Percentiles rank a stretch among this genome's conserved stretches.
Conservation (phyloP, 208 protist genomes). For the Naegleria fowleri region DNA sequence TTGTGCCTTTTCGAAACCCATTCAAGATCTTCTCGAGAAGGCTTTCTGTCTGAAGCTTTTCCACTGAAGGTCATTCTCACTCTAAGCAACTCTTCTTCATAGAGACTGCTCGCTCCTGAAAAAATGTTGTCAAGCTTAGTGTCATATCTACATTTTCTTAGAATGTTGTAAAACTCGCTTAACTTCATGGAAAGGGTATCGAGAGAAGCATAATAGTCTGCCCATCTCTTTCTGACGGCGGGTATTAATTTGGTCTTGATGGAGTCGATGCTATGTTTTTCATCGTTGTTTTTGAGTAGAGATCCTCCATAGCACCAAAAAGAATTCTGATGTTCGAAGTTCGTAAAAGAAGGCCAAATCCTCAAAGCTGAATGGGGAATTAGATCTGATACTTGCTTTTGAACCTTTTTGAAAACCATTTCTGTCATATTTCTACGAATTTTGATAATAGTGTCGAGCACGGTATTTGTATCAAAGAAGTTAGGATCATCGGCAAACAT, state of each 20-base stretch:
- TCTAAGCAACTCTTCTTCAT: neutral
- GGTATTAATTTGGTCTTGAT: neutral
- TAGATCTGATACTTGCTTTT: neutral
- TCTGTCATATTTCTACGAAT: neutral
- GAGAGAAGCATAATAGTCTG: neutral
- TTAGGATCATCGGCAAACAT: constrained; percentile 1
- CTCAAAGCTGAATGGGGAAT: neutral
- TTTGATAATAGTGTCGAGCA: neutral
- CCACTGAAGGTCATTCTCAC: neutral
- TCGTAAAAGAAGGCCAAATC: constrained; percentile 8
- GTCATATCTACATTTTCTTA: neutral
- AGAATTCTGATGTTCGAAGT: neutral
- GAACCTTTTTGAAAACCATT: neutral
- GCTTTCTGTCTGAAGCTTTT: neutral
- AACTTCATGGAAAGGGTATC: neutral
- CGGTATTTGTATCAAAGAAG: neutral
- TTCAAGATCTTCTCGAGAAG: neutral
- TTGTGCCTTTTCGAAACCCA: neutral
- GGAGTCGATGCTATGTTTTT: neutral
- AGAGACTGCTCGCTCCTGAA: neutral
- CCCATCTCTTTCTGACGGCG: neutral
- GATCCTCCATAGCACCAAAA: neutral
- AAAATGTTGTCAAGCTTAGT: neutral
- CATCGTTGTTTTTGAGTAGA: neutral
- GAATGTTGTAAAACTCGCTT: neutral